Conservation (phyloP, 2,329 filamentous ascomycete genomes). For the Aspergillus japonicus region DNA sequence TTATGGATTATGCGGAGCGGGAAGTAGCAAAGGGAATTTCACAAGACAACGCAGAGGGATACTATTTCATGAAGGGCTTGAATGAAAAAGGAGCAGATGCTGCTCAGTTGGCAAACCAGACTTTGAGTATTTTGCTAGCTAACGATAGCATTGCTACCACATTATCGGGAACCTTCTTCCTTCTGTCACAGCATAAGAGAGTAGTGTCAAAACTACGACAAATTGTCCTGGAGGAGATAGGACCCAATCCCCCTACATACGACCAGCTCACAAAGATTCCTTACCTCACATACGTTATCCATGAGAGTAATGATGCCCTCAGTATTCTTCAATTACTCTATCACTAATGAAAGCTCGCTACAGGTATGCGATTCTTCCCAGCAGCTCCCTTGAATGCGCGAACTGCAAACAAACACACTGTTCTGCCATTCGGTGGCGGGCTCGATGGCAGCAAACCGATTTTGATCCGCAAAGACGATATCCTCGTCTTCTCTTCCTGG, state of each 20-base stretch:
- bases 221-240: constrained; percentile 6
- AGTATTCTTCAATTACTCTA: neutral
- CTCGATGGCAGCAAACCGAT: constrained; percentile 27
- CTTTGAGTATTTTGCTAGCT: constrained; percentile 10
- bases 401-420: constrained; percentile 5
- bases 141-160: constrained; percentile 17
- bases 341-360: neutral
- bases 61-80: neutral
- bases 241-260: constrained; percentile 5
- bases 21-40: neutral
- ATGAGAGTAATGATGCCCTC: neutral
- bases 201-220: constrained; percentile 5
- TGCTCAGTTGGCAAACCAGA: constrained; percentile 4
- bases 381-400: constrained; percentile 8
- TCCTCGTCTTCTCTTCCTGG: constrained; percentile 23
- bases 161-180: constrained; percentile 15
- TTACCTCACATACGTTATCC: constrained; percentile 14
- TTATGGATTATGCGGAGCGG: neutral
- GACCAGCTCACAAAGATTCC: constrained; percentile 8
- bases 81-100: neutral
- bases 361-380: constrained; percentile 10
- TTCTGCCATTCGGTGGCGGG: constrained; percentile 32
- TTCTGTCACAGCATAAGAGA: constrained; percentile 5
- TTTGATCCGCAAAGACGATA: constrained; percentile 22
- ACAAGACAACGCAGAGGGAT: neutral